Evolutionary conservation across 176 grass and related monocot genomes (phyloP).

Genomic region (Avena eriantha): DNA sequence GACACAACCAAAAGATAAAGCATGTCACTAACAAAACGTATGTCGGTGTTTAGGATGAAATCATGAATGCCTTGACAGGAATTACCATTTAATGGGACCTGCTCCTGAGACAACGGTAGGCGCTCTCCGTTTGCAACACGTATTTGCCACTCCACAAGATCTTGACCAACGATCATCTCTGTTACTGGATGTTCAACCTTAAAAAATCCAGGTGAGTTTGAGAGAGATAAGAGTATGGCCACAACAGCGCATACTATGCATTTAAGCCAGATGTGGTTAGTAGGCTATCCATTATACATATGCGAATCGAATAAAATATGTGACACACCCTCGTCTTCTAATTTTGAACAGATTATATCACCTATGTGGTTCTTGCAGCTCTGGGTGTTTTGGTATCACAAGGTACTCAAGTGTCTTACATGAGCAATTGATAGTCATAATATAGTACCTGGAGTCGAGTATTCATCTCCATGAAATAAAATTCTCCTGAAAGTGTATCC

Average conservation of each 20-base stretch:
- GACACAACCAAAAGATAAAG: slow-evolving; percentile 9
- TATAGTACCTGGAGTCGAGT: slow-evolving; percentile 87
- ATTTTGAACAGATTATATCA: neutral
- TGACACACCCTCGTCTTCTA: neutral
- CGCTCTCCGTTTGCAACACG: slow-evolving; percentile 90
- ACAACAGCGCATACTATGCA: neutral
- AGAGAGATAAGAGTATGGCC: neutral
- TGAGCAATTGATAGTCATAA: neutral
- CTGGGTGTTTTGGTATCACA: neutral
- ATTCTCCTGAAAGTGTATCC: slow-evolving; percentile 82
- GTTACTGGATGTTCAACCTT: slow-evolving; percentile 98
- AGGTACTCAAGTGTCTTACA: slow-evolving; percentile 9
- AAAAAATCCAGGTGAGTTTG: slow-evolving; percentile 31
- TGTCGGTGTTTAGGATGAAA: neutral
- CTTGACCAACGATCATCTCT: slow-evolving; percentile 97
- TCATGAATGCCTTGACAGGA: slow-evolving; percentile 27
- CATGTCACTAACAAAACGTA: neutral
- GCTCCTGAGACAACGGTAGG: slow-evolving; percentile 76
- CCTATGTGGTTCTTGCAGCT: slow-evolving; percentile 3
- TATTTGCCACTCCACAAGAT: slow-evolving; percentile 99
- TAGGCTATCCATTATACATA: neutral
- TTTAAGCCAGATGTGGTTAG: neutral
- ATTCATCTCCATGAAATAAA: slow-evolving; percentile 99
- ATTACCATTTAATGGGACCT: slow-evolving; percentile 83
- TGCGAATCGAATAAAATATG: neutral